These are phyloP conservation scores for Trematosphaeria pertusa DNA, from an alignment of 2,329 filamentous ascomycete genomes.

Conservation along the genomic window DNA sequence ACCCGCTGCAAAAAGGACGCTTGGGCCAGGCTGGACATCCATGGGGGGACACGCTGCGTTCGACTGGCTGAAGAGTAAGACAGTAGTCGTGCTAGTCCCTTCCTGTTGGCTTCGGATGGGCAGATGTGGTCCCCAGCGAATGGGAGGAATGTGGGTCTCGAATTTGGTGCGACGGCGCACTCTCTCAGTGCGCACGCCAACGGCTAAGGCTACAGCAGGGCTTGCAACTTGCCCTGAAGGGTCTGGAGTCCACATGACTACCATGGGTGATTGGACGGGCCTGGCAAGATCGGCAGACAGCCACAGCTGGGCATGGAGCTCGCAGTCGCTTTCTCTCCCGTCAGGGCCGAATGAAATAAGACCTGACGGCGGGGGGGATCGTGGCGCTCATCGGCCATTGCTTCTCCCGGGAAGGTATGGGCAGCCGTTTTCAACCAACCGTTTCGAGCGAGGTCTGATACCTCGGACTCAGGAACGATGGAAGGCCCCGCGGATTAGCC, in stretches of 20 bases:
- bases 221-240: conserved; percentile 26
- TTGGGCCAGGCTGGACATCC: conserved; percentile 20
- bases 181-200: conserved; percentile 26
- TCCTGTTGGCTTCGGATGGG: conserved; percentile 23
- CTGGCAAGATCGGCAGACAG: conserved; percentile 25
- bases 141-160: conserved; percentile 27
- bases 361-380: conserved; percentile 26
- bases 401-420: conserved; percentile 30
- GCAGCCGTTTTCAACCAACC: conserved; percentile 41
- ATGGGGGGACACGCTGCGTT: conserved; percentile 19
- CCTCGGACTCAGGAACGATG: conserved; percentile 33
- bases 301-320: conserved; percentile 10
- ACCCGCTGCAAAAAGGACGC: conserved; percentile 26
- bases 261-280: conserved; percentile 25
- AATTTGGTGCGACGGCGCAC: conserved; percentile 28
- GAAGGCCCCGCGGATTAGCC: conserved; percentile 27
- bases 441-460: conserved; percentile 29
- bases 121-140: conserved; percentile 28
- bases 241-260: conserved; percentile 27
- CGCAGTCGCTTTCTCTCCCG: conserved; percentile 4
- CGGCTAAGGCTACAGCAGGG: conserved; percentile 29
- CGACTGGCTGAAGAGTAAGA: conserved; percentile 24
- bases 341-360: conserved; percentile 18
- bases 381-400: conserved; percentile 33
- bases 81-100: conserved; percentile 18